A percentile compares a stretch with the other conserved stretches of the same genome.
Evolutionary conservation across 495 filamentous ascomycete species (phyloP).

Genomic region (Hypoxylon lienhwacheense): DNA sequence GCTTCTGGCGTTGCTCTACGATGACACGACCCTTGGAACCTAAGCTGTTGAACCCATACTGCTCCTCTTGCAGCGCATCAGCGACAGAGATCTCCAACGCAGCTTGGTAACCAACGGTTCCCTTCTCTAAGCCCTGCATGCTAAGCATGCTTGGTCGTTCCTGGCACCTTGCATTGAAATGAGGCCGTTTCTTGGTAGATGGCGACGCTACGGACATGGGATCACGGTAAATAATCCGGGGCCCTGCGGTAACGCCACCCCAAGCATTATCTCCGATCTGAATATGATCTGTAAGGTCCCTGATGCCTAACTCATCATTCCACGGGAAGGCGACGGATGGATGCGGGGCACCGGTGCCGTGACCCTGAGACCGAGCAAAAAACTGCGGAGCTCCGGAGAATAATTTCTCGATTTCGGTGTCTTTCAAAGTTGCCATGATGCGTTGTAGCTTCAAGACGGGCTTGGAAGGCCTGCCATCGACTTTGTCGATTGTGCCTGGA

Average conservation of each 20-base stretch:
- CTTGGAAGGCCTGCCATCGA: constrained; percentile 41
- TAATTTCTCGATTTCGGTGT: constrained; percentile 65
- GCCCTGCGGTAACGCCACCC: constrained; percentile 54
- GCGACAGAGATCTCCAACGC: constrained; percentile 69
- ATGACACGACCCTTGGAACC: constrained; percentile 46
- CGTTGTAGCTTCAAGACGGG: constrained; percentile 52
- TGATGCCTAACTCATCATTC: constrained; percentile 63
- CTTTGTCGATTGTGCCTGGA: constrained; percentile 47
- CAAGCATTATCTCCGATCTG: constrained; percentile 60
- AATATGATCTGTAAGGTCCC: constrained; percentile 64
- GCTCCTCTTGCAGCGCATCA: constrained; percentile 60
- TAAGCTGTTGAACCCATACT: constrained; percentile 51
- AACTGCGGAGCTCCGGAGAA: constrained; percentile 81
- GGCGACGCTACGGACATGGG: constrained; percentile 43
- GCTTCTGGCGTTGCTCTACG: constrained; percentile 52
- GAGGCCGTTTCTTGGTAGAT: constrained; percentile 48
- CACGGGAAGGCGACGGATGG: constrained; percentile 71
- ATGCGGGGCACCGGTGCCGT: constrained; percentile 57
- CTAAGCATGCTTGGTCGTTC: constrained; percentile 75
- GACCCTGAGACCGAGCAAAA: constrained; percentile 58
- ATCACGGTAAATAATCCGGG: constrained; percentile 52
- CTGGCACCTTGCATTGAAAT: constrained; percentile 61
- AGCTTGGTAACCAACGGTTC: constrained; percentile 73
- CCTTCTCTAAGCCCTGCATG: constrained; percentile 70
- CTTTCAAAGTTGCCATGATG: constrained; percentile 60